Evolutionary conservation across 495 filamentous ascomycete species (phyloP).

Genomic region (Thermothielavioides terrestris): DNA sequence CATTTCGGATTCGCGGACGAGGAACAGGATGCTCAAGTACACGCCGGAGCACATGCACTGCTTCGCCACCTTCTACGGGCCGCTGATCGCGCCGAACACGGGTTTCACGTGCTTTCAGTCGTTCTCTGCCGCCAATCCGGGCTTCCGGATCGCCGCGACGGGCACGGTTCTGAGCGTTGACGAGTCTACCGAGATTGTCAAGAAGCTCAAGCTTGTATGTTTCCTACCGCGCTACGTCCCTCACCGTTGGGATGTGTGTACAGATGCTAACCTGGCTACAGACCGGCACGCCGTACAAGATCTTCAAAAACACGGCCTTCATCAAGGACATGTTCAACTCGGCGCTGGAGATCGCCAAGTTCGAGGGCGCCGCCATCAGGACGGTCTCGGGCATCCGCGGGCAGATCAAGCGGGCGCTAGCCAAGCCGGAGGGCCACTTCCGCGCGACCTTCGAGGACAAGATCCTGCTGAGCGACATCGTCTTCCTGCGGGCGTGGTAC

Average conservation of each 20-base stretch:
- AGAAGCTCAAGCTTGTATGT: constrained; percentile 80
- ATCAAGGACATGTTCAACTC: constrained; percentile 98
- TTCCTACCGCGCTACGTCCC: too few relatives aligned
- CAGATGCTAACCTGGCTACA: constrained; percentile 9
- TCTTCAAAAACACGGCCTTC: constrained; percentile 98
- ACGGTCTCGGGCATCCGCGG: constrained; percentile 93
- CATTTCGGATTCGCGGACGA: constrained; percentile 83
- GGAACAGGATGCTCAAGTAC: constrained; percentile 97
- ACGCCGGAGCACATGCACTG: constrained; percentile 86
- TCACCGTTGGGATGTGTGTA: background rate
- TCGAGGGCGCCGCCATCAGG: constrained; percentile 89
- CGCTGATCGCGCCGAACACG: constrained; percentile 88
- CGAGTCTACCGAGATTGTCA: constrained; percentile 90
- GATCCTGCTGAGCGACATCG: constrained; percentile 90
- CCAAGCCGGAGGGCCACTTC: constrained; percentile 89
- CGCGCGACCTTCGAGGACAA: constrained; percentile 98
- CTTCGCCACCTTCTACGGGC: constrained; percentile 89
- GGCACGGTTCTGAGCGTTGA: constrained; percentile 90
- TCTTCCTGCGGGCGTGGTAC: constrained; percentile 94
- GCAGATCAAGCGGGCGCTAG: constrained; percentile 88
- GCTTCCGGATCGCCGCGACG: constrained; percentile 89
- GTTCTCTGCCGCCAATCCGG: constrained; percentile 77
- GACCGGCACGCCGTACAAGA: constrained; percentile 67
- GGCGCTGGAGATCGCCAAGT: constrained; percentile 89
- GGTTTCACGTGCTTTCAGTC: constrained; percentile 91